Conservation (phyloP, 1,139 yeast genomes). For the Yamadazyma kanchanaburiensis region DNA sequence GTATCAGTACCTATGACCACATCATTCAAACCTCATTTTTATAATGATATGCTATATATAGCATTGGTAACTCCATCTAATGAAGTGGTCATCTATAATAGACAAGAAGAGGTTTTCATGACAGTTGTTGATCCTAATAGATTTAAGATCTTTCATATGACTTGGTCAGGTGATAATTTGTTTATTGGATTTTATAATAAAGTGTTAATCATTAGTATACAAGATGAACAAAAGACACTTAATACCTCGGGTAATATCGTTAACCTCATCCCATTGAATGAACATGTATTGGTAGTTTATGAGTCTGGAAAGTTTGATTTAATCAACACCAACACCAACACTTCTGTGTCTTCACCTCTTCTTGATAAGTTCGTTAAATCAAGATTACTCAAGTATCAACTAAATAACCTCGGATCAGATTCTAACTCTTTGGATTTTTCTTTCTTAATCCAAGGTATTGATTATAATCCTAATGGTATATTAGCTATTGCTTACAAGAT, state of each 20-base stretch:
- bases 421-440: too few species aligned
- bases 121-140: conserved; percentile 6
- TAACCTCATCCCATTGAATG: conserved; percentile 3
- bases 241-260: too few species aligned
- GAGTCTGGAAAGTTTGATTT: conserved; percentile 31
- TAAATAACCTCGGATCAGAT: conserved; percentile 28
- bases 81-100: conserved; percentile 5
- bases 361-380: conserved; percentile 18
- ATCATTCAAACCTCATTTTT: conserved; percentile 1
- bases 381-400: conserved; percentile 24
- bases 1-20: conserved; percentile 1
- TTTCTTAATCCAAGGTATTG: conserved; percentile 25
- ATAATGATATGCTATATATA: conserved; percentile 4
- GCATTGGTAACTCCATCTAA: conserved; percentile 4
- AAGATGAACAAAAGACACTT: too few species aligned
- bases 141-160: conserved; percentile 7
- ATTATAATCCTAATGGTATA: conserved; percentile 18
- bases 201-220: conserved; percentile 2
- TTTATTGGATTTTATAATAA: conserved; percentile 1
- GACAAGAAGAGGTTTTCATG: background rate
- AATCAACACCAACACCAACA: conserved; percentile 8
- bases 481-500: conserved; percentile 24
- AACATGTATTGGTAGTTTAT: conserved; percentile 13
- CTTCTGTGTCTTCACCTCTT: background rate
- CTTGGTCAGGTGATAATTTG: conserved; percentile 3